These are phyloP conservation scores for Allantophomopsis cytisporea DNA, from an alignment of 2,329 filamentous ascomycete genomes.

Conservation along the genomic window DNA sequence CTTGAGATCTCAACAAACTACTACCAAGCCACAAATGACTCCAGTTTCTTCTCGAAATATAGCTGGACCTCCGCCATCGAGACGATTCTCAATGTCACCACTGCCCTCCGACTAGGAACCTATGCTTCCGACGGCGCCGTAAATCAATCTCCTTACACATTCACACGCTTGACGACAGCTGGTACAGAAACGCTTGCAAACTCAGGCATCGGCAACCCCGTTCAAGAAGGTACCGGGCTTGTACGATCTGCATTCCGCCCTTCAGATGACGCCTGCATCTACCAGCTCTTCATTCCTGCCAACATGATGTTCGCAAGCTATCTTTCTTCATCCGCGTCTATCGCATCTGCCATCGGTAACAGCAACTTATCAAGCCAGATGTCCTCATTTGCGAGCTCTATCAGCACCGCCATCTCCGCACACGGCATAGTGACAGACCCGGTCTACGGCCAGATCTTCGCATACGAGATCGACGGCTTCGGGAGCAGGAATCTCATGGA, in stretches of 20 bases:
- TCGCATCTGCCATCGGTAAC: constrained; percentile 35
- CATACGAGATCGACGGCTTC: constrained; percentile 64
- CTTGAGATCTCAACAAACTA: constrained; percentile 73
- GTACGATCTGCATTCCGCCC: constrained; percentile 82
- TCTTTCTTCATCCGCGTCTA: constrained; percentile 35
- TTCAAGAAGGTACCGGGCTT: constrained; percentile 61
- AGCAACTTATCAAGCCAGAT: constrained; percentile 38
- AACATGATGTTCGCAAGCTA: constrained; percentile 74
- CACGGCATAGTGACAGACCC: constrained; percentile 56
- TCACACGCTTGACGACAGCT: constrained; percentile 56
- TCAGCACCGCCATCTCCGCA: constrained; percentile 53
- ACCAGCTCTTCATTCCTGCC: constrained; percentile 77
- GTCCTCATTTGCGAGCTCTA: constrained; percentile 42
- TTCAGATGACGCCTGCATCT: constrained; percentile 64
- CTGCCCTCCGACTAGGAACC: constrained; percentile 59
- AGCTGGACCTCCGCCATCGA: constrained; percentile 64
- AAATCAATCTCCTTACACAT: constrained; percentile 53
- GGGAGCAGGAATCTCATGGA: constrained; percentile 44
- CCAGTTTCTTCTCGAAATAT: constrained; percentile 56
- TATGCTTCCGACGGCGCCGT: constrained; percentile 49
- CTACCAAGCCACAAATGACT: constrained; percentile 58
- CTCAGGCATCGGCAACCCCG: constrained; percentile 64
- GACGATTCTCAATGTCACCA: constrained; percentile 53
- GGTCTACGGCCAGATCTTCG: constrained; percentile 55
- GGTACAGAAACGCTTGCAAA: constrained; percentile 75